These are phyloP conservation scores for Rubia peregrina DNA, from an alignment of 305 asterid genomes.

Conservation along the genomic window DNA sequence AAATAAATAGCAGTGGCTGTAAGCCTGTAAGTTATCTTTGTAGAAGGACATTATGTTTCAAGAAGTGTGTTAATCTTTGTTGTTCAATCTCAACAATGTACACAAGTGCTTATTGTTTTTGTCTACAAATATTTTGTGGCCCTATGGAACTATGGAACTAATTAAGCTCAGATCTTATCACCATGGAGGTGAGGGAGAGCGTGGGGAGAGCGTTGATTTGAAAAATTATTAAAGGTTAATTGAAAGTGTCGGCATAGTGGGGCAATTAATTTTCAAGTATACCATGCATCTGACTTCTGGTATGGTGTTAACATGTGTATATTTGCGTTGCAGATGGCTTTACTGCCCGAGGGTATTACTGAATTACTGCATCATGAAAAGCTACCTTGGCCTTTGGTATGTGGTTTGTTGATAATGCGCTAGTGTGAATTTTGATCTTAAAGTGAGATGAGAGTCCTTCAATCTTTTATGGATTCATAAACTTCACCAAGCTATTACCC, in stretches of 20 bases:
- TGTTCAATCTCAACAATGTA: neutral
- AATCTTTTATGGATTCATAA: neutral
- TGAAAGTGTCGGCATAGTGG: neutral
- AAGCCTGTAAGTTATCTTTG: neutral
- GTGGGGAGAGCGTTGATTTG: neutral
- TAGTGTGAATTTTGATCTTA: constrained; percentile 12
- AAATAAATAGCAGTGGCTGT: neutral
- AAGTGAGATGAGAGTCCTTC: neutral
- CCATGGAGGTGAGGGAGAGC: neutral
- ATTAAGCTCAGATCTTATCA: neutral
- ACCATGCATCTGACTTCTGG: neutral
- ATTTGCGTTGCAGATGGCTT: constrained; percentile 69
- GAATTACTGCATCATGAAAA: constrained; percentile 72
- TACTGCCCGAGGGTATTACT: constrained; percentile 88
- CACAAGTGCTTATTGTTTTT: neutral
- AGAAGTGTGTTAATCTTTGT: neutral
- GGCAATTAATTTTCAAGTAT: neutral
- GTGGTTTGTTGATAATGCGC: constrained; percentile 17
- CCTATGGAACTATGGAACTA: neutral
- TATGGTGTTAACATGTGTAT: neutral
- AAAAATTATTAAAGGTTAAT: neutral
- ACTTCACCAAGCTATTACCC: neutral
- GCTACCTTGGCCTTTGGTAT: constrained; percentile 71
- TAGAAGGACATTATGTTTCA: neutral
- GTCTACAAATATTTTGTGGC: neutral